Base-by-base conservation (phyloP, 1,139 yeast genomes). In the Suhomyces chickasaworum region DNA sequence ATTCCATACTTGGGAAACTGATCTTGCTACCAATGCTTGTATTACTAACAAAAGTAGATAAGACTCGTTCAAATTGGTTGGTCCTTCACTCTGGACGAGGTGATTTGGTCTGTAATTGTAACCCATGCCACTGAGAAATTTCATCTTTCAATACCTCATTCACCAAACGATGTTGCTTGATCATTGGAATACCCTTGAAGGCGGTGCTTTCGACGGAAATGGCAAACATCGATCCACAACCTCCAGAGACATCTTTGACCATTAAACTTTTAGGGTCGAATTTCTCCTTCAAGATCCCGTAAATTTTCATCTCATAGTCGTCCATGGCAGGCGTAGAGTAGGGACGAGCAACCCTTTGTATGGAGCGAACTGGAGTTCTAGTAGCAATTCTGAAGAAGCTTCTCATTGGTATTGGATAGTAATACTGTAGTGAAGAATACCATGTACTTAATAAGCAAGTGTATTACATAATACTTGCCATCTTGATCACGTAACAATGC, bases 221-320 rank as follows among this genome's bases (percentile, higher is more conserved):
- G 39, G 96, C 90, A 69, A 89, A 95, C 98, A 93, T 93, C 3
- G 97, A 90, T 0, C 99, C 99, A 69, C 99, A 95, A 0, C 99
- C 99, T 18, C 80, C 98, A 21, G 95, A 84, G 4, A 91, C 84
- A 63, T 93, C 99, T 53, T 75, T 74, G 8, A 91, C 96, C 41
- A 76, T 75, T 42, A 90, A 69, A 37, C 67, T 69, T 29, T 69
- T 63, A 1, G 98, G 97, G 13, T 68, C 55, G 42, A 90, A 78
- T 46, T 77, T 76, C 16, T 71, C 64, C 16, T 74, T 58, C 41
- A 90, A 73, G 46, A 82, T 81, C 32, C 74, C 68, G 59, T 73
- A 84, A 35, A 90, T 79, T 60, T 83, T 75, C 45, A 69, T 65
- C 64, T 90, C 97, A 59, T 89, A 87, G 12, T 77, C 83, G 47